These are phyloP conservation scores for Powellomyces hirtus DNA, from an alignment of 192 early-diverging fungal species.

Conservation along the genomic window DNA sequence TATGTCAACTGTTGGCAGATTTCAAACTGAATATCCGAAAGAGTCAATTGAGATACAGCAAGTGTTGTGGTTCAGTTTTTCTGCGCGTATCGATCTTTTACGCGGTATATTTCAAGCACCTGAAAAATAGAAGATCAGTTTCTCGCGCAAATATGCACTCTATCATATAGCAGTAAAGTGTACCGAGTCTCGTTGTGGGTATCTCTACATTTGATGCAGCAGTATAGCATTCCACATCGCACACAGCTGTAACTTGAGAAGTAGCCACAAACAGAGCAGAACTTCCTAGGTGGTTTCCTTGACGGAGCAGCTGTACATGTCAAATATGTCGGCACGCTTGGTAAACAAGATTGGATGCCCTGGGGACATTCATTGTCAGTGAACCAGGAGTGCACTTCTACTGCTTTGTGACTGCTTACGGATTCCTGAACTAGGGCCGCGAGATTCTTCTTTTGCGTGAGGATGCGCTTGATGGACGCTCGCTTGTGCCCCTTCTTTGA, in stretches of 20 bases:
- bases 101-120: slow-evolving; percentile 17
- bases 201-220: slow-evolving; percentile 23
- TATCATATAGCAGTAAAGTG: too few species aligned
- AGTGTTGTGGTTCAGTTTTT: too few species aligned
- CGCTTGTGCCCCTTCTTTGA: background rate
- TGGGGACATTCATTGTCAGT: background rate
- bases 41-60: too few species aligned
- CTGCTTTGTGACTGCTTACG: slow-evolving; percentile 5
- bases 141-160: background rate
- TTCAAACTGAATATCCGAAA: too few species aligned
- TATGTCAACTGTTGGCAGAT: too few species aligned
- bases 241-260: slow-evolving; percentile 30
- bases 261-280: slow-evolving; percentile 35
- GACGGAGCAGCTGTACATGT: slow-evolving; percentile 19
- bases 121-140: background rate
- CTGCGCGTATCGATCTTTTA: too few species aligned
- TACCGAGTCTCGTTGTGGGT: slow-evolving; percentile 32
- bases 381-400: background rate
- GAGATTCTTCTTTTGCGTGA: slow-evolving; percentile 20
- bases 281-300: slow-evolving; percentile 22
- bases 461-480: background rate
- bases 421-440: slow-evolving; percentile 21
- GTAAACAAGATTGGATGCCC: slow-evolving; percentile 4
- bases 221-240: slow-evolving; percentile 30
- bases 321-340: slow-evolving; percentile 23